Percentiles rank a stretch among this genome's conserved stretches.
These are phyloP conservation scores for Eucalyptus decipiens DNA, from an alignment of 345 rosid species.

Conservation along the genomic window DNA sequence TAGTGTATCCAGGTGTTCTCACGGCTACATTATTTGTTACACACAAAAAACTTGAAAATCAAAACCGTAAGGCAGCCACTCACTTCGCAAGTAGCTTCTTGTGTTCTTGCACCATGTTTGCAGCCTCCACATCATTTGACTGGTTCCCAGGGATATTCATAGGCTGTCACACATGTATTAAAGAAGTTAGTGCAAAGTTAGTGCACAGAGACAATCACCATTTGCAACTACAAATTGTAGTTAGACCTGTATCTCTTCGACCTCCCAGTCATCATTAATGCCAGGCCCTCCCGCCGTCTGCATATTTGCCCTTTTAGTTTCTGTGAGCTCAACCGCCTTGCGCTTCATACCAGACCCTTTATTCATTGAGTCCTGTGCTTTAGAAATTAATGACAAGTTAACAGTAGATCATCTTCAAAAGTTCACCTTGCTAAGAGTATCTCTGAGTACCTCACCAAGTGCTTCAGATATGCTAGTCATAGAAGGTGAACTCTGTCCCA, in stretches of 20 bases:
- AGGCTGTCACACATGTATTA: not conserved
- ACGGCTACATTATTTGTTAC: not conserved
- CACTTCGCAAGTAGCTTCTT: conserved; percentile 51
- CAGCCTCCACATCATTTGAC: conserved; percentile 1
- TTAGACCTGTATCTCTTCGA: conserved; percentile 20
- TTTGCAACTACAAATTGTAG: not conserved
- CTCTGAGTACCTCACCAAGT: not conserved
- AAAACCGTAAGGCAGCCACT: conserved; percentile 6
- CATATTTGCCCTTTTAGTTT: conserved; percentile 14
- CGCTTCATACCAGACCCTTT: conserved; percentile 38
- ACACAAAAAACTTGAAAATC: not conserved
- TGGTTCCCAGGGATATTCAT: not conserved
- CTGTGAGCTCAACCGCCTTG: conserved; percentile 29
- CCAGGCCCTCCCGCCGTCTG: conserved; percentile 6
- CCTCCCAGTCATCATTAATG: conserved; percentile 1
- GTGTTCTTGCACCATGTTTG: conserved; percentile 51
- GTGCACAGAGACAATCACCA: not conserved
- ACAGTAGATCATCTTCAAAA: not conserved
- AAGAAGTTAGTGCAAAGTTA: not conserved
- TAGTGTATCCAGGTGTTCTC: not conserved
- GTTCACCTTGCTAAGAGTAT: conserved; percentile 21
- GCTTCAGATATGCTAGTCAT: conserved; percentile 5
- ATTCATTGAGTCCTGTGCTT: not conserved
- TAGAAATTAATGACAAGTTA: not conserved
- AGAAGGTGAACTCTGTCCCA: conserved; percentile 11